Percentiles rank a stretch among this genome's conserved stretches.
Conservation (phyloP, 2,329 filamentous ascomycete genomes). For the Alternaria alternata region DNA sequence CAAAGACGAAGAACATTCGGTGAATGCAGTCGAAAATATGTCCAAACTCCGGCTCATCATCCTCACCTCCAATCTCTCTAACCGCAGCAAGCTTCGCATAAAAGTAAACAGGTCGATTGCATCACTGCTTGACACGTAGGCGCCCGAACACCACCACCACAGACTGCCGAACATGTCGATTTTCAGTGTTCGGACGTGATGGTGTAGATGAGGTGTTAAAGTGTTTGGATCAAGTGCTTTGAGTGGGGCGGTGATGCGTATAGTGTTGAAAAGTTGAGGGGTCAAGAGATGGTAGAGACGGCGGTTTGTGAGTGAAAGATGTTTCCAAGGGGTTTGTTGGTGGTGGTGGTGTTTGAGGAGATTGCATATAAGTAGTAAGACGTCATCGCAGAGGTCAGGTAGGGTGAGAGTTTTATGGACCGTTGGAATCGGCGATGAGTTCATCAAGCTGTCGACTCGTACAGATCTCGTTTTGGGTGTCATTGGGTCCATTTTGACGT, state of each 20-base stretch:
- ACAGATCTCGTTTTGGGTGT: background rate
- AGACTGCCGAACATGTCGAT: conserved; percentile 29
- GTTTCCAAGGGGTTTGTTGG: conserved; percentile 12
- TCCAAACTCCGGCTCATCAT: conserved; percentile 33
- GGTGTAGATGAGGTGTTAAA: background rate
- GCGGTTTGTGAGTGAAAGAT: conserved; percentile 18
- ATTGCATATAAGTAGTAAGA: conserved; percentile 25
- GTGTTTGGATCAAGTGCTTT: conserved; percentile 15
- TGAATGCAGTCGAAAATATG: conserved; percentile 21
- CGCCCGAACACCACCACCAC: conserved; percentile 30
- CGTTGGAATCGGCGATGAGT: background rate
- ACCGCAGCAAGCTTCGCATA: conserved; percentile 7
- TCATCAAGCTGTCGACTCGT: background rate
- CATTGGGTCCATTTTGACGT: background rate
- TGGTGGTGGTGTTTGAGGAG: conserved; percentile 7
- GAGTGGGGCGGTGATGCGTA: conserved; percentile 25
- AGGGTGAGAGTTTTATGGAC: conserved; percentile 9
- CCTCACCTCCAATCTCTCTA: conserved; percentile 22
- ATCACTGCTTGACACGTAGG: conserved; percentile 23
- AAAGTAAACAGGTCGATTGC: conserved; percentile 22
- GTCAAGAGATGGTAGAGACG: conserved; percentile 17
- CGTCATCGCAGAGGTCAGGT: conserved; percentile 25
- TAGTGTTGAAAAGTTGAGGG: conserved; percentile 20
- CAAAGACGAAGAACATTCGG: background rate
- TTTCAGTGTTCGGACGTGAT: conserved; percentile 21